These are phyloP conservation scores for Paracoccidioides brasiliensis DNA, from an alignment of 2,329 filamentous ascomycete genomes.

Conservation along the genomic window DNA sequence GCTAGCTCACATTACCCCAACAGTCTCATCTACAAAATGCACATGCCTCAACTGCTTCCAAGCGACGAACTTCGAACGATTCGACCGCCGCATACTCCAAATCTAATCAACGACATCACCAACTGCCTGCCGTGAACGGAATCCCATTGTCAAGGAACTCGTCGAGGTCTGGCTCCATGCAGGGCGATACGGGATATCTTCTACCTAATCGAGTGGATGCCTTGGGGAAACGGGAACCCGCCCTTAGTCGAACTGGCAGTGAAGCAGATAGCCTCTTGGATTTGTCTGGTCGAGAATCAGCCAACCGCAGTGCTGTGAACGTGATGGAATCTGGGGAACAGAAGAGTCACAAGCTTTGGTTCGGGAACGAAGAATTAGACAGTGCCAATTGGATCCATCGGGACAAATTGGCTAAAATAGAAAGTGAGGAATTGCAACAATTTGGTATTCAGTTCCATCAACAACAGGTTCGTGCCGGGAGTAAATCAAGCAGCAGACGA, in stretches of 20 bases:
- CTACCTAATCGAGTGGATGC: conserved; percentile 17
- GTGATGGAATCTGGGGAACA: conserved; percentile 15
- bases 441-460: conserved; percentile 31
- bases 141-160: conserved; percentile 24
- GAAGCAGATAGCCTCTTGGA: conserved; percentile 29
- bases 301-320: conserved; percentile 14
- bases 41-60: conserved; percentile 13
- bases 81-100: conserved; percentile 19
- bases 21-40: conserved; percentile 4
- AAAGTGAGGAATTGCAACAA: conserved; percentile 38
- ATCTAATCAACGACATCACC: conserved; percentile 19
- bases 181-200: conserved; percentile 19
- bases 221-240: conserved; percentile 21
- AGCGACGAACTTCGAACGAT: conserved; percentile 27
- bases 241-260: conserved; percentile 24
- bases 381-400: conserved; percentile 38
- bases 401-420: conserved; percentile 38
- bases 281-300: conserved; percentile 21
- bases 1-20: background rate
- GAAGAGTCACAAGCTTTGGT: conserved; percentile 10
- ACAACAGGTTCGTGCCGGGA: conserved; percentile 24
- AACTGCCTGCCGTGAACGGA: conserved; percentile 21
- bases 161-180: conserved; percentile 21
- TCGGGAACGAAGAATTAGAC: conserved; percentile 17
- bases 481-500: conserved; percentile 22